Evolutionary conservation across 768 basidiomycete species (phyloP).

Genomic region (Suillus cothurnatus): DNA sequence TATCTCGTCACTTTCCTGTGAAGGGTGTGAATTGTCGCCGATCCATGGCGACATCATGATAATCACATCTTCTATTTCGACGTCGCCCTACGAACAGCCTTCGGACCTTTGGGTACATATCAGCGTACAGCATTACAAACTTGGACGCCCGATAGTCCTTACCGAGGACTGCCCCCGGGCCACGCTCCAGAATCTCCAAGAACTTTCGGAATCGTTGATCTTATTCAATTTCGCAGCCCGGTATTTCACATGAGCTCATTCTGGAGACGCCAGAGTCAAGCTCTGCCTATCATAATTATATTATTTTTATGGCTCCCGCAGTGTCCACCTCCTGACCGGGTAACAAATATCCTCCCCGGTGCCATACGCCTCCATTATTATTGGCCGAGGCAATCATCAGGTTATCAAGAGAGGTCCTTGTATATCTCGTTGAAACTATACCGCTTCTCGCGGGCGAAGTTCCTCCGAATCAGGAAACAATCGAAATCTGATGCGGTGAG

Average conservation of each 20-base stretch:
- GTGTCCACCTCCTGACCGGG: not conserved
- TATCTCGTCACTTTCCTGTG: not conserved
- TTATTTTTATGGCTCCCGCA: not conserved
- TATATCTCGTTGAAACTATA: not conserved
- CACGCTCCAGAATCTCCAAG: not conserved
- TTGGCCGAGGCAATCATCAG: not conserved
- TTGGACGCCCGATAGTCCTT: not conserved
- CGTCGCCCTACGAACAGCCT: not conserved
- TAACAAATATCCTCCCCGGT: not conserved
- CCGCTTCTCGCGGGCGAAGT: not conserved
- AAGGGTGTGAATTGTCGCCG: not conserved
- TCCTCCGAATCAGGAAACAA: not conserved
- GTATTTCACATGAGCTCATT: not conserved
- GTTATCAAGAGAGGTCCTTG: not conserved
- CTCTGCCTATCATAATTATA: not conserved
- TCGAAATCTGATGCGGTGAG: not conserved
- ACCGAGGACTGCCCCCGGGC: not conserved
- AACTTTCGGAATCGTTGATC: not conserved
- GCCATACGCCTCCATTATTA: not conserved
- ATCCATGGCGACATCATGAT: constrained; percentile 2
- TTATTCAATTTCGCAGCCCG: not conserved
- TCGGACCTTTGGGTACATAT: not conserved
- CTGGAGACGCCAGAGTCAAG: not conserved
- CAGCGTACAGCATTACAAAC: not conserved
- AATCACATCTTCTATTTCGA: constrained; percentile 3